Evolutionary conservation across 1,284 basidiomycete genomes (phyloP), one percentile per base, ranked within the genome.

Genomic region (Fomitopsis betulina): DNA sequence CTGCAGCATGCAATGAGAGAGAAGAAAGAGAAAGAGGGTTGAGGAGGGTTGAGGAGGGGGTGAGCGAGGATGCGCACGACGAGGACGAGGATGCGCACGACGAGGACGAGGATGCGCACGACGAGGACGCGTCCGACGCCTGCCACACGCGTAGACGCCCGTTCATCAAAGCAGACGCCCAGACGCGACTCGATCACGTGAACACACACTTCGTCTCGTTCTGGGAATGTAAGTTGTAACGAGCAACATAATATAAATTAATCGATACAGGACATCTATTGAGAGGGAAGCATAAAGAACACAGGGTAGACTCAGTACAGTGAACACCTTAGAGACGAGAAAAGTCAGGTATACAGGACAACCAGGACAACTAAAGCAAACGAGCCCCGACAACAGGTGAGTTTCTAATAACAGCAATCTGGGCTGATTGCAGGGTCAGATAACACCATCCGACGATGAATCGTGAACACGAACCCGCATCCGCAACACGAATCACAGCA

Each of bases 401-500:
- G 5, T 9, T 15, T 30, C 21, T 21, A 47, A 30, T 47, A 47
- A 30, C 50, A 58, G 43, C 56, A 58, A 21, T 58, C 56, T 3
- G 50, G 56, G 3, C 56, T 58, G 32, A 30, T 10, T 12, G 17
- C 15, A 2, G 9, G 13, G 45, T 47, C 27, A 39, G 19, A 47
- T 13, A 25, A 23, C 3, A 32, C 10, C 33, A 38, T 10, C 3
- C 13, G 27, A 50, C 17, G 13, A 39, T 17, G 23, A 21, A 21
- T 27, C 2, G 38, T 10, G 35, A 37, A 5, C 13, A 57, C 57
- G 40, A 27, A 61, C 60, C 56, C 60, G 21, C 49, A 51, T 13
- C 49, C 49, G 50, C 60, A 61, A 21, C 60, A 61, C 4, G 53
- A 49, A 23, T 58, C 60, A 37, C 60, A 61, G 33, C 58, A 56